Conservation (phyloP, 2,329 filamentous ascomycete genomes). For the Dactylonectria estremocensis region DNA sequence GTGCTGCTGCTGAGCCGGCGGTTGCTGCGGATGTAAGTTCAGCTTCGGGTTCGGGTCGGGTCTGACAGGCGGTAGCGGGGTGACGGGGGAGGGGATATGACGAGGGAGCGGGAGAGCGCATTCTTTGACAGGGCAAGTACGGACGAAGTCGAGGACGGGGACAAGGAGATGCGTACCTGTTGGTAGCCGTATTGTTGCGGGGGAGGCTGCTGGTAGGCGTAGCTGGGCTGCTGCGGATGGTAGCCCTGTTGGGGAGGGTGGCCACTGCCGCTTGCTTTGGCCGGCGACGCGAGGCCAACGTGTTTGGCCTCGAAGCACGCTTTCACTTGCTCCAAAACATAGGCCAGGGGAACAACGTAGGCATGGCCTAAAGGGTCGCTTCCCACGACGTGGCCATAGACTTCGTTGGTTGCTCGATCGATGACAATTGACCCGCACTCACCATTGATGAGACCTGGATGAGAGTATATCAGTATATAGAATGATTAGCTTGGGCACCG, state of each 20-base stretch:
- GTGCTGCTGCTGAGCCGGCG: slow-evolving; percentile 55
- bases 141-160: neutral
- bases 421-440: slow-evolving; percentile 15
- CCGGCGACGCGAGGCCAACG: neutral
- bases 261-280: too few species aligned
- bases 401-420: slow-evolving; percentile 13
- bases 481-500: too few species aligned
- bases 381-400: slow-evolving; percentile 14
- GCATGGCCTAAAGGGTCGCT: slow-evolving; percentile 3
- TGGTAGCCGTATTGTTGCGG: slow-evolving; percentile 62
- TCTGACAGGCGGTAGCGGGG: slow-evolving; percentile 11
- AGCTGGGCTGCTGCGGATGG: slow-evolving; percentile 65
- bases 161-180: slow-evolving; percentile 51
- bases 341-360: neutral
- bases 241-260: slow-evolving; percentile 61
- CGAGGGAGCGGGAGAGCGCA: neutral
- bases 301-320: neutral
- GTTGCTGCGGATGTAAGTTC: slow-evolving; percentile 41
- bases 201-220: slow-evolving; percentile 58
- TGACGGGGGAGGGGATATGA: neutral
- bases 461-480: neutral
- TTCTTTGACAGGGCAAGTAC: neutral
- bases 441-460: neutral
- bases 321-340: neutral
- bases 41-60: slow-evolving; percentile 14